phyloP scores from a whole-genome alignment of 495 filamentous ascomycete genomes.

The Aspergillus hancockii region DNA sequence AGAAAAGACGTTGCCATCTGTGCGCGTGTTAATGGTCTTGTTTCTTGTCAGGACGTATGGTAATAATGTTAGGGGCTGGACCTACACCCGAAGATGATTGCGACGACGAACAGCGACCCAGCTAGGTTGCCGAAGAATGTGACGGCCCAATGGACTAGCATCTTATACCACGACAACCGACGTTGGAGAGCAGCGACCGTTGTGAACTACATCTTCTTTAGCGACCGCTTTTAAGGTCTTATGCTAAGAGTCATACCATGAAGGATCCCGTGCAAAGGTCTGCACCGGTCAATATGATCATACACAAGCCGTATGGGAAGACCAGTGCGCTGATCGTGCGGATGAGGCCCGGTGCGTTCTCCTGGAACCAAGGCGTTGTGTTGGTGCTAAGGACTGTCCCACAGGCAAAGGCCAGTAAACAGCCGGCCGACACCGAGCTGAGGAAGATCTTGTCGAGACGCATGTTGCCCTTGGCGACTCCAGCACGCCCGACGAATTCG shows the following conservation, averaged over 20 bases:
- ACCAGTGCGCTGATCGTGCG: conserved; percentile 55
- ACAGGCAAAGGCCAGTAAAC: conserved; percentile 54
- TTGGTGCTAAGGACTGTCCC: conserved; percentile 54
- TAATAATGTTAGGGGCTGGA: conserved; percentile 6
- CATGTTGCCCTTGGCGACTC: conserved; percentile 53
- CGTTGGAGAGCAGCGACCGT: conserved; percentile 56
- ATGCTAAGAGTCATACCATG: conserved; percentile 40
- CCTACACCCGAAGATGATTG: conserved; percentile 59
- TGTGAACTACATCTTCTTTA: conserved; percentile 43
- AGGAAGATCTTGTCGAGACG: conserved; percentile 54
- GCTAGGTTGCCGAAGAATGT: conserved; percentile 63
- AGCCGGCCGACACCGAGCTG: conserved; percentile 54
- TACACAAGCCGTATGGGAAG: conserved; percentile 59
- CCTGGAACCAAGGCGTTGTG: conserved; percentile 58
- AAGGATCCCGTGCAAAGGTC: conserved; percentile 62
- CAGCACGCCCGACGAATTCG: conserved; percentile 46
- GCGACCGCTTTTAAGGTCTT: not conserved
- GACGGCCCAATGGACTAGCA: conserved; percentile 56
- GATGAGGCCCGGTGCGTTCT: conserved; percentile 61
- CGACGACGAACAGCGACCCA: conserved; percentile 59
- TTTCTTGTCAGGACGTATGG: not conserved
- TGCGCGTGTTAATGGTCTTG: not conserved
- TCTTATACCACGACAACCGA: conserved; percentile 47
- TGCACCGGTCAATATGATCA: conserved; percentile 60
- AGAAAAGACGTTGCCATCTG: conserved; percentile 59